Conservation (phyloP, 129 eudicot genomes). For the Heracleum sosnowskyi region DNA sequence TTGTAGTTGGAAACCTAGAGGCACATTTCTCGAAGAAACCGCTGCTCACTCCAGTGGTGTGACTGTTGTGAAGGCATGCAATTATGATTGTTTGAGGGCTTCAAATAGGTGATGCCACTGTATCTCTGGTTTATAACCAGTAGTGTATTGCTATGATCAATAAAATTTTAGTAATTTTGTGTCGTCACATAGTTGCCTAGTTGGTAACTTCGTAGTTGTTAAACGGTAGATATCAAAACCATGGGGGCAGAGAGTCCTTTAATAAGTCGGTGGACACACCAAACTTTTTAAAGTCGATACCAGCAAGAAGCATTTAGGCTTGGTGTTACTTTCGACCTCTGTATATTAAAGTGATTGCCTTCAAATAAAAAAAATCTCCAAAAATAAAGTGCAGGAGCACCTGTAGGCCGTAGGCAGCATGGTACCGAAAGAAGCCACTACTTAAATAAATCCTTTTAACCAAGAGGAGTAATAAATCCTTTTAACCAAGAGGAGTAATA, state of each 20-base stretch:
- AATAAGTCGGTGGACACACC: not conserved
- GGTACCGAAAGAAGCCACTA: too few species aligned
- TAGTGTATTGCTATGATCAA: not conserved
- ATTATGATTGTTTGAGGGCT: slow-evolving; percentile 1
- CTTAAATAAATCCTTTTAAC: too few species aligned
- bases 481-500: too few species aligned
- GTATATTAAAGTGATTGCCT: not conserved
- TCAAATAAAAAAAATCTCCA: too few species aligned
- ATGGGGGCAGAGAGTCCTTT: not conserved
- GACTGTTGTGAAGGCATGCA: slow-evolving; percentile 6
- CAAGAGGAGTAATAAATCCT: too few species aligned
- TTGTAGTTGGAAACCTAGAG: slow-evolving; percentile 63
- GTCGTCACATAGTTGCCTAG: not conserved
- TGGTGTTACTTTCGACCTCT: not conserved
- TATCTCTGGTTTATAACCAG: not conserved
- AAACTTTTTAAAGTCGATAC: too few species aligned
- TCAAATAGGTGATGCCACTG: not conserved
- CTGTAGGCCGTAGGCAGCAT: too few species aligned
- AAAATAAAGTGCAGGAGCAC: too few species aligned
- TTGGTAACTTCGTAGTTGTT: not conserved
- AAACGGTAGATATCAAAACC: too few species aligned
- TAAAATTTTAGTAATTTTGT: not conserved
- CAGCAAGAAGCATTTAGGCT: not conserved
- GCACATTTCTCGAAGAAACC: slow-evolving; percentile 61
- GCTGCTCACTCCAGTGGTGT: slow-evolving; percentile 53